These are phyloP conservation scores for Yamadazyma jaroonii DNA, from an alignment of 1,139 yeast species.

Conservation along the genomic window DNA sequence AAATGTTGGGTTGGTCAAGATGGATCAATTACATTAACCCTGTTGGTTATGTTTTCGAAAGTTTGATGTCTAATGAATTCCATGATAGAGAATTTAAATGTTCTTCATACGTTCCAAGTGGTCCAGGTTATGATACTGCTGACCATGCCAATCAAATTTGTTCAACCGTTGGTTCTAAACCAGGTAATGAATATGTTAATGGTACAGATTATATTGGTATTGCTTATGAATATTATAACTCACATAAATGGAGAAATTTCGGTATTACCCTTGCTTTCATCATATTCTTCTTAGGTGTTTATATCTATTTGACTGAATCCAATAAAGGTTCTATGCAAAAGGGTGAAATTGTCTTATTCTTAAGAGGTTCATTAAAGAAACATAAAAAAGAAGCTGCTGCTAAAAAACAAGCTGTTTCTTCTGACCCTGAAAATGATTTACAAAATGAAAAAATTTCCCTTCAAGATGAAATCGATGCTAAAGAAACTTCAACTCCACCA, in stretches of 20 bases:
- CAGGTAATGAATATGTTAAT: constrained; percentile 52
- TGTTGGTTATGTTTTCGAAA: constrained; percentile 53
- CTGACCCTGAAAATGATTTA: constrained; percentile 16
- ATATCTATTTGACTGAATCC: constrained; percentile 57
- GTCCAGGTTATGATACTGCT: constrained; percentile 45
- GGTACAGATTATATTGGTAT: constrained; percentile 57
- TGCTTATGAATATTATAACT: constrained; percentile 47
- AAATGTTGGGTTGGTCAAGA: constrained; percentile 62
- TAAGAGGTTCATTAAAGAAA: constrained; percentile 28
- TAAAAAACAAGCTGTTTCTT: constrained; percentile 4
- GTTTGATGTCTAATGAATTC: constrained; percentile 55
- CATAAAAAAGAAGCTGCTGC: constrained; percentile 18
- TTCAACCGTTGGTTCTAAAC: constrained; percentile 56
- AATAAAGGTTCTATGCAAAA: constrained; percentile 76
- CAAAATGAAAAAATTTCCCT: constrained; percentile 18
- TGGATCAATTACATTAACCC: constrained; percentile 64
- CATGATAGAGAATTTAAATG: constrained; percentile 49
- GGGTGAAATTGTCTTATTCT: constrained; percentile 78
- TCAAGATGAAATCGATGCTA: constrained; percentile 17
- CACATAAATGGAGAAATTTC: constrained; percentile 81
- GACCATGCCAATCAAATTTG: constrained; percentile 46
- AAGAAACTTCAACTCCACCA: background rate
- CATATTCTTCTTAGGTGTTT: constrained; percentile 52
- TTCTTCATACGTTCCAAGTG: constrained; percentile 44
- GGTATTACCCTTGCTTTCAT: constrained; percentile 65